Conservation (phyloP, 164 flowering plant species). For the Platanus orientalis region DNA sequence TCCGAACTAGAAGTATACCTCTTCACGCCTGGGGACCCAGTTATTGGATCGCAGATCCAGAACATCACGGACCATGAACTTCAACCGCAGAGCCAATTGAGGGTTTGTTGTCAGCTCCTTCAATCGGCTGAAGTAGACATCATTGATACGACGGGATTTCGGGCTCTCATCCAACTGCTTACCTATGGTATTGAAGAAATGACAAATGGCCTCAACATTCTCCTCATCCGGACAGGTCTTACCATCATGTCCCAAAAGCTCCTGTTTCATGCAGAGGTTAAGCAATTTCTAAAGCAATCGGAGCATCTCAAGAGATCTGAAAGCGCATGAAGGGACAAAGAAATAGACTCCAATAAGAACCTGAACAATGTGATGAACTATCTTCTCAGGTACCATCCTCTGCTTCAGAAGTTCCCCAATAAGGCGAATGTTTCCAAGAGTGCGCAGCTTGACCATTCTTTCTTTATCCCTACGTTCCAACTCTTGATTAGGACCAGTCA, state of each 20-base stretch:
- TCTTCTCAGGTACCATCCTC: conserved; percentile 92
- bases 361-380: conserved; percentile 95
- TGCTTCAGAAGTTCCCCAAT: conserved; percentile 97
- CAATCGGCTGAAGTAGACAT: conserved; percentile 61
- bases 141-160: conserved; percentile 68
- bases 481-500: conserved; percentile 89
- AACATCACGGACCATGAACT: conserved; percentile 86
- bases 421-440: conserved; percentile 88
- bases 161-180: conserved; percentile 87
- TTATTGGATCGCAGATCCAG: conserved; percentile 72
- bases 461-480: conserved; percentile 82
- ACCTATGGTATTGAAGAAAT: conserved; percentile 91
- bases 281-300: not conserved
- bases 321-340: too few relatives aligned
- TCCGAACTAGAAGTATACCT: conserved; percentile 38
- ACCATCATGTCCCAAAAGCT: conserved; percentile 70
- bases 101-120: conserved; percentile 64
- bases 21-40: conserved; percentile 95
- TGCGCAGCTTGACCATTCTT: conserved; percentile 74
- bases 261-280: conserved; percentile 36
- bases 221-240: conserved; percentile 85
- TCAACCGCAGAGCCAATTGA: conserved; percentile 64
- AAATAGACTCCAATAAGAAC: conserved; percentile 25
- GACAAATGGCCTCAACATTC: conserved; percentile 96
- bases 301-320: not conserved